These are phyloP conservation scores for Podila clonocystis DNA, from an alignment of 192 early-diverging fungal genomes.

Conservation along the genomic window DNA sequence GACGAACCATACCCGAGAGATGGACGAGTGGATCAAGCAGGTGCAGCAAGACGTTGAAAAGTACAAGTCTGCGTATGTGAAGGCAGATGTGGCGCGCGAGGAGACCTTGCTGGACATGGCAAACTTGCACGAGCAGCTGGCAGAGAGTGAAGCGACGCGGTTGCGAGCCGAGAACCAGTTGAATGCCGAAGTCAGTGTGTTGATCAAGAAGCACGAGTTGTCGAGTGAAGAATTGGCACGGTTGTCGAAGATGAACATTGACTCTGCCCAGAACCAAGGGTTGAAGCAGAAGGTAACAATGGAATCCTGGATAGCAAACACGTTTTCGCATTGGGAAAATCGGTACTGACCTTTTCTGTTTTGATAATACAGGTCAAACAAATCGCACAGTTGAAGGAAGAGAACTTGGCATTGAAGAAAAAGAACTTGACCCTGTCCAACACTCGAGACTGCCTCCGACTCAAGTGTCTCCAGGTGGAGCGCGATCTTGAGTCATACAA, in stretches of 20 bases:
- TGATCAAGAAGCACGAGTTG: constrained; percentile 39
- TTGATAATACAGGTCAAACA: constrained; percentile 25
- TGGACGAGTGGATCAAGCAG: constrained; percentile 41
- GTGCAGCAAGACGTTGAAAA: constrained; percentile 39
- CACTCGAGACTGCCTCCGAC: constrained; percentile 32
- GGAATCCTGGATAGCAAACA: no score
- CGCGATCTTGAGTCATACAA: constrained; percentile 45
- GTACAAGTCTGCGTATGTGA: constrained; percentile 41
- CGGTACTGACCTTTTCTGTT: not conserved
- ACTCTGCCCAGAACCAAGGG: constrained; percentile 41
- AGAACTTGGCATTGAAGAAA: constrained; percentile 34
- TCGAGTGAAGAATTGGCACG: constrained; percentile 24
- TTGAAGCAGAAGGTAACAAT: constrained; percentile 42
- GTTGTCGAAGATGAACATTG: constrained; percentile 41
- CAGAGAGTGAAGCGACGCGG: constrained; percentile 25
- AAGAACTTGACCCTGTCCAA: constrained; percentile 39
- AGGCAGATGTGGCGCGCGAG: constrained; percentile 38
- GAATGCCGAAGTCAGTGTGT: constrained; percentile 23
- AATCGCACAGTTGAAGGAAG: constrained; percentile 38
- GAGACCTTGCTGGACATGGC: constrained; percentile 51
- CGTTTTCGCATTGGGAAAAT: not conserved
- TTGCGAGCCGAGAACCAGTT: constrained; percentile 40
- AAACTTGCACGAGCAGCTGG: constrained; percentile 43
- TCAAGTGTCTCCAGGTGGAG: constrained; percentile 36
- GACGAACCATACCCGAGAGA: constrained; percentile 27